phyloP scores from a whole-genome alignment of 1,139 yeast species.

The Pichia sp. region DNA sequence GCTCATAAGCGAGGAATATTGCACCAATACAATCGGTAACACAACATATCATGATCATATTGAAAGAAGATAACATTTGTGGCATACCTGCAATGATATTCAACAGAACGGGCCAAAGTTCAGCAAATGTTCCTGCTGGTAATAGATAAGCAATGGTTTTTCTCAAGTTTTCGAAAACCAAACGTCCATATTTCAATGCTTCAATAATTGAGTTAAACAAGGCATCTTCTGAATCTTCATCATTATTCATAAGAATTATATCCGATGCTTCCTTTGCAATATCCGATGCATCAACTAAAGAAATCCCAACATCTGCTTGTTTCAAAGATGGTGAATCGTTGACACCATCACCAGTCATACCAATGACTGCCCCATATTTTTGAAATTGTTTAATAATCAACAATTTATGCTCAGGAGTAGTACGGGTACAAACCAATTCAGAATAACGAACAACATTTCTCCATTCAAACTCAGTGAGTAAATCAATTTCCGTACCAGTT shows the following conservation, averaged over 20 bases:
- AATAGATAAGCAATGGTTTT: conserved; percentile 75
- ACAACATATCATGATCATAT: too few species aligned
- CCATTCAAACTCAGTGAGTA: conserved; percentile 39
- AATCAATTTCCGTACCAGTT: conserved; percentile 35
- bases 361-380: conserved; percentile 65
- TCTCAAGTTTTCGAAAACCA: conserved; percentile 70
- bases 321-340: conserved; percentile 79
- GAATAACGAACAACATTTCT: conserved; percentile 30
- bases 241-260: too few species aligned
- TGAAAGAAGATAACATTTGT: too few species aligned
- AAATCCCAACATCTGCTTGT: conserved; percentile 78
- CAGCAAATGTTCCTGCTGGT: too few species aligned
- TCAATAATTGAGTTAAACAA: too few species aligned
- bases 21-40: too few species aligned
- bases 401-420: conserved; percentile 49
- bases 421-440: conserved; percentile 45
- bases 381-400: conserved; percentile 44
- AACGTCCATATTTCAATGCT: too few species aligned
- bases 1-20: too few species aligned
- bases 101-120: too few species aligned
- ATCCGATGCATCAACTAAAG: conserved; percentile 84
- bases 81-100: too few species aligned
- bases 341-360: conserved; percentile 88
- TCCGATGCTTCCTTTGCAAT: conserved; percentile 80
- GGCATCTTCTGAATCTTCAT: too few species aligned